These are phyloP conservation scores for Malus hybrid DNA, from an alignment of 331 rosid genomes.

Conservation along the genomic window DNA sequence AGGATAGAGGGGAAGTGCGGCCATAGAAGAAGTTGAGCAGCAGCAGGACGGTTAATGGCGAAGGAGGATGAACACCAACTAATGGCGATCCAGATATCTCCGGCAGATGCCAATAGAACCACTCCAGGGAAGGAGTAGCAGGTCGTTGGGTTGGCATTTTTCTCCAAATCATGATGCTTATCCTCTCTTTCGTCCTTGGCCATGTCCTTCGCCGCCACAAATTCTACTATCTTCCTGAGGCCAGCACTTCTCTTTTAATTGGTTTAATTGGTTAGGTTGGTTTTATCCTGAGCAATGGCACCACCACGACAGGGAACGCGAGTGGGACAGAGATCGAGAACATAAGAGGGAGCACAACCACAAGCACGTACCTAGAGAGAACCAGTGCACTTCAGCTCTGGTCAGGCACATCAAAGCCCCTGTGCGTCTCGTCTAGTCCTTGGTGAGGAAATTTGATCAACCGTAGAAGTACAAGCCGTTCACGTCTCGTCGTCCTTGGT, in stretches of 20 bases:
- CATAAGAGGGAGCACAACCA: too few species aligned
- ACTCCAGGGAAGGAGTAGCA: conserved; percentile 82
- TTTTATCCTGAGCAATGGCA: too few species aligned
- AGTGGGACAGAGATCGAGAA: too few species aligned
- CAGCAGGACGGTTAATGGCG: conserved; percentile 14
- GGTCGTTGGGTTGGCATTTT: conserved; percentile 96
- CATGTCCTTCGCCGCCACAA: conserved; percentile 93
- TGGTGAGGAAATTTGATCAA: too few species aligned
- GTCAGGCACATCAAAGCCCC: too few species aligned
- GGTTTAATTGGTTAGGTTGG: conserved; percentile 24
- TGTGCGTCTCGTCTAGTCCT: too few species aligned
- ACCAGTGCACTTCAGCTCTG: too few species aligned
- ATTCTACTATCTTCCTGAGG: conserved; percentile 85
- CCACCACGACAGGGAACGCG: too few species aligned
- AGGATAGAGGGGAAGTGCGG: conserved; percentile 79
- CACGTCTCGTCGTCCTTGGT: too few species aligned
- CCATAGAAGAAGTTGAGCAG: background rate
- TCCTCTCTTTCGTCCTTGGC: conserved; percentile 85
- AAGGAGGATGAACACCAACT: conserved; percentile 30
- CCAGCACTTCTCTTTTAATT: conserved; percentile 92
- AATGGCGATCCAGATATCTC: conserved; percentile 1
- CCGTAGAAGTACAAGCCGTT: too few species aligned
- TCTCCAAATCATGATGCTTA: conserved; percentile 97
- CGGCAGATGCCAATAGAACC: background rate
- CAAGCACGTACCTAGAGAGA: too few species aligned